Evolutionary conservation across 805 yeast genomes (phyloP).

Genomic region (Ogataea degrootiae): DNA sequence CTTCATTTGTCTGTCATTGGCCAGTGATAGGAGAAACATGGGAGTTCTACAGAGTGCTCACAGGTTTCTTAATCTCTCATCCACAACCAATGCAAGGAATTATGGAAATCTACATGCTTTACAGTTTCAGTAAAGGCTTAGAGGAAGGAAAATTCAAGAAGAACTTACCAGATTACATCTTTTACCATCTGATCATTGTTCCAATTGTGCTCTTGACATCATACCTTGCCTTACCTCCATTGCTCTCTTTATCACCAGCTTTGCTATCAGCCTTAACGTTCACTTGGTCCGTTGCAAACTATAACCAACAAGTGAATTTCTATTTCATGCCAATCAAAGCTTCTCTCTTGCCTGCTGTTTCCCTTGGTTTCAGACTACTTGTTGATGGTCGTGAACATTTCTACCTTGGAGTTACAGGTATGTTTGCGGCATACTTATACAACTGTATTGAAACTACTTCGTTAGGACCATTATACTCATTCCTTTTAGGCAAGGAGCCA

Average conservation of each 20-base stretch:
- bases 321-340: slow-evolving; percentile 51
- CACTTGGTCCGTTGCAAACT: slow-evolving; percentile 57
- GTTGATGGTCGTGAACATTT: slow-evolving; percentile 39
- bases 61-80: slow-evolving; percentile 43
- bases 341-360: slow-evolving; percentile 44
- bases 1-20: slow-evolving; percentile 29
- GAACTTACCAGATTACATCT: slow-evolving; percentile 51
- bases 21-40: slow-evolving; percentile 26
- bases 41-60: slow-evolving; percentile 43
- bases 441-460: slow-evolving; percentile 60
- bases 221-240: slow-evolving; percentile 22
- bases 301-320: slow-evolving; percentile 49
- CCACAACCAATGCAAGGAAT: slow-evolving; percentile 40
- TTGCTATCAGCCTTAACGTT: slow-evolving; percentile 52
- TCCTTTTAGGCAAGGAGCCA: slow-evolving; percentile 28
- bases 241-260: slow-evolving; percentile 31
- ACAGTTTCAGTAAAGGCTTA: slow-evolving; percentile 51
- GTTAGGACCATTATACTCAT: slow-evolving; percentile 37
- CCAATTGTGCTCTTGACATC: slow-evolving; percentile 40
- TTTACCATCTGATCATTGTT: slow-evolving; percentile 46
- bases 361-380: slow-evolving; percentile 40
- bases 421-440: slow-evolving; percentile 53
- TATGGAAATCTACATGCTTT: slow-evolving; percentile 53
- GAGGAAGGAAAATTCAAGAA: slow-evolving; percentile 47
- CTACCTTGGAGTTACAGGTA: slow-evolving; percentile 43